Base-by-base conservation (phyloP, 805 yeast species). In the Kodamaea fukazawae region DNA sequence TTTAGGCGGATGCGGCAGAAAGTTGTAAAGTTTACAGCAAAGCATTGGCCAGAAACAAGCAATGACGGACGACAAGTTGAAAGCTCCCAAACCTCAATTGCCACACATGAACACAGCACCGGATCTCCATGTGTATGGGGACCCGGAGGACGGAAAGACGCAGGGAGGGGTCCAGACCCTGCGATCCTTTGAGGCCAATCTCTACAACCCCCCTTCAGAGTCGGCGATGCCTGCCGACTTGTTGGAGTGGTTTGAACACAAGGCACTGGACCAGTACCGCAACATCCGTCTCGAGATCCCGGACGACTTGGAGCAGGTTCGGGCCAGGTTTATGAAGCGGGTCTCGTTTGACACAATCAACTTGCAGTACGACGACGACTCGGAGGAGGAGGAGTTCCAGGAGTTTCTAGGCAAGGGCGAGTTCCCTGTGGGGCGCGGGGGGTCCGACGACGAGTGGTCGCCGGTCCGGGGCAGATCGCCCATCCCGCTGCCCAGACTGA, bases 261-360 rank as follows among this genome's bases (percentile, higher is more conserved):
- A 36, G 9, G 57, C 50, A 1, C 60, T 55, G 30, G 41, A 45
- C 5, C 36, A 28, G 32, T 62, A 63, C 45, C 41, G 65, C 17
- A 29, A 37, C 22, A 40, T 61, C 38, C 41, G 41, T 23, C 51
- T 55, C 35, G 17, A 7, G 6, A 41, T 58, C 3, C 48, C 57
- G 8, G 41, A 47, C 8, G 40, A 44, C 2, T 25, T 26, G 6
- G 23, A 20, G 23, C 12, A 14, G 14, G 17, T 32, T 11, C 15
- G 29, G 14, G 12, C 10, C 2, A 38, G 46, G 10, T 65, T 54
- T 42, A 39, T 49, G 12, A 60, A 60, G 22, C 55, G 77, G 34
- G 79, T 78, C 2, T 71, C 79, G 2, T 78, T 76, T 49, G 81
- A 78, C 54, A 75, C 82, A 12, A 72, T 78, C 13, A 67, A 76